Percentiles rank a stretch among this genome's conserved stretches.
Evolutionary conservation across 768 basidiomycete genomes (phyloP).

Genomic region (Boletus barrowsii): DNA sequence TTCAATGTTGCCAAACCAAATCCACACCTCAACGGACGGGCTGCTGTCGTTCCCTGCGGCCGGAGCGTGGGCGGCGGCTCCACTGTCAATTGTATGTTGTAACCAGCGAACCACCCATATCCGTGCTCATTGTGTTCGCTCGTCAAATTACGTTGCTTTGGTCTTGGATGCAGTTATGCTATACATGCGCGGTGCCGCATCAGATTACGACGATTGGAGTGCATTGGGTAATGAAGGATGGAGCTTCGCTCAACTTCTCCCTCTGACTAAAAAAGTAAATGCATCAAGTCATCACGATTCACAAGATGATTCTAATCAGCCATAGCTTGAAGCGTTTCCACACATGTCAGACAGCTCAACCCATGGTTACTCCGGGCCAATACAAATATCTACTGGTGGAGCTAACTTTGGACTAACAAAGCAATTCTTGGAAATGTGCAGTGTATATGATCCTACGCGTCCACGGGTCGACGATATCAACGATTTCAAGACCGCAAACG

Average conservation of each 20-base stretch:
- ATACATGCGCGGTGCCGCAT: slow-evolving; percentile 58
- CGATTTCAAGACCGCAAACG: slow-evolving; percentile 33
- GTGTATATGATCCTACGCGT: slow-evolving; percentile 46
- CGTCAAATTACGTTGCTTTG: too few relatives aligned
- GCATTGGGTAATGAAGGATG: slow-evolving; percentile 55
- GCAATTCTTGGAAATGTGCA: slow-evolving; percentile 47
- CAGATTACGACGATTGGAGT: slow-evolving; percentile 64
- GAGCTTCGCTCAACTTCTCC: slow-evolving; percentile 56
- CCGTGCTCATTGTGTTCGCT: too few relatives aligned
- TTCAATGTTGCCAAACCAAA: slow-evolving; percentile 40
- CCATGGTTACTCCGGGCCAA: slow-evolving; percentile 36
- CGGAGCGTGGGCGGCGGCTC: slow-evolving; percentile 63
- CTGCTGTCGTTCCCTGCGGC: slow-evolving; percentile 41
- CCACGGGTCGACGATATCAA: slow-evolving; percentile 45
- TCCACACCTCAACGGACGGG: slow-evolving; percentile 44
- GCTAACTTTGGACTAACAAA: slow-evolving; percentile 21
- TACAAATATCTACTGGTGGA: slow-evolving; percentile 20
- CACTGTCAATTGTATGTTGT: slow-evolving; percentile 51
- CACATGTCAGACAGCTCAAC: slow-evolving; percentile 29
- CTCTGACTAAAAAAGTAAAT: slow-evolving; percentile 53
- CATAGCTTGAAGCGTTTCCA: slow-evolving; percentile 41
- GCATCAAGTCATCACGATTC: background rate
- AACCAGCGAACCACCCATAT: too few relatives aligned
- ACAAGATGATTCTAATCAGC: slow-evolving; percentile 33
- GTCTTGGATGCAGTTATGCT: slow-evolving; percentile 36